Evolutionary conservation across 306 rosid genomes (phyloP), one percentile per base, ranked within the genome.

Genomic region (Calophaca sinica): DNA sequence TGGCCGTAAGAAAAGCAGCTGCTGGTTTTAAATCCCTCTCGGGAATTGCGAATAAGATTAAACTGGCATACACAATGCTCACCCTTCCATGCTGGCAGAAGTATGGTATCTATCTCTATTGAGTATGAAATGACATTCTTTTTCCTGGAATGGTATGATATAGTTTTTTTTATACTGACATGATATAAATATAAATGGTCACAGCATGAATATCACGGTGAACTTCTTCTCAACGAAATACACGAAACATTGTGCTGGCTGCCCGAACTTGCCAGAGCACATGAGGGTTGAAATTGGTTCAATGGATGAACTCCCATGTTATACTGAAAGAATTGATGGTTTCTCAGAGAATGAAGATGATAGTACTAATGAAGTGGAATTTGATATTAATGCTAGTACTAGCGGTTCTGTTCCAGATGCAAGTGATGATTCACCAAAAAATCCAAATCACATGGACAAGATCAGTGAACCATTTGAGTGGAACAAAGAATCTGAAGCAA

Each of bases 61-160:
- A 96, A 81, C 96, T 96, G 61, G 99, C 96, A 29, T 90, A 87
- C 87, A 90, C 99, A 41, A 96, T 96, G 99, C 96, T 96, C 51
- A 92, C 90, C 29, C 92, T 96, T 62, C 93, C 91, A 2, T 81
- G 96, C 11, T 94, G 99, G 99, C 83, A 86, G 50, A 84, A 87
- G 99, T 93, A 85, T 54, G 57, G 53, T 68, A 33, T 82, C 26
- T 55, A 32, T 80, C 63, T 55, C 10, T 38, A 32, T 6, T 1
- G 28, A 29, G 48, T 63, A 71, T 5, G 66, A 59, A 66, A 57
- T 77, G 26, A 35, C 9, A 38, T 59, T 75, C 26, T 33, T 32
- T 79, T 59, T 0, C 2, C 29, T 67, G 6, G 20, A 11, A 45
- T n/a, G 28, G 15, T 55, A 9, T 11, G 45, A 31, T 75, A 42